A percentile compares a stretch with the other conserved stretches of the same genome.
Evolutionary conservation across 1,284 basidiomycete species (phyloP).

Genomic region (Ceratobasidium sp.): DNA sequence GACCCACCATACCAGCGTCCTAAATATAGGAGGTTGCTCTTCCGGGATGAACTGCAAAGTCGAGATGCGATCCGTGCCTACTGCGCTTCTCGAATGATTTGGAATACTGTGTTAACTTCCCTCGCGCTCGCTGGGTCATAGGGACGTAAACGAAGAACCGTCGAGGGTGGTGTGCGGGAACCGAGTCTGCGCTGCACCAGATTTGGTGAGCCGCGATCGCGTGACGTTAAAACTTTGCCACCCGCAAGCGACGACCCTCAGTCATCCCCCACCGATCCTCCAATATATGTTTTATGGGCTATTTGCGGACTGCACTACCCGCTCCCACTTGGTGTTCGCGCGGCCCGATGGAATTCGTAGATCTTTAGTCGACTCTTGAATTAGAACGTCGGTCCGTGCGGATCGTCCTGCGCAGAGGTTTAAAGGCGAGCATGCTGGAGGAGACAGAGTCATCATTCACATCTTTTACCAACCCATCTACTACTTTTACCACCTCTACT

Average conservation of each 20-base stretch:
- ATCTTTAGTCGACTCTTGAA: constrained; percentile 31
- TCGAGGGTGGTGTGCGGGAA: constrained; percentile 21
- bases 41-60: no score
- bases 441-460: background rate
- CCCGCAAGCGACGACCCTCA: no score
- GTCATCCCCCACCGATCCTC: background rate
- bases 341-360: no score
- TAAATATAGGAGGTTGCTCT: no score
- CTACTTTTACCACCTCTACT: constrained; percentile 19
- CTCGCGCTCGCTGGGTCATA: no score
- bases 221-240: background rate
- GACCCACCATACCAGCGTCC: no score
- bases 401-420: constrained; percentile 38
- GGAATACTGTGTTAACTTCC: no score
- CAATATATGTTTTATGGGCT: background rate
- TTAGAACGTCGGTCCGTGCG: background rate
- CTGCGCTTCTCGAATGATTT: no score
- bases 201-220: constrained; percentile 7
- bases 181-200: constrained; percentile 21
- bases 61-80: no score
- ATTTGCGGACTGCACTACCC: constrained; percentile 36
- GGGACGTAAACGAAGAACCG: no score
- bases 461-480: no score
- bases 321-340: no score
- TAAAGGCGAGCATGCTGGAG: constrained; percentile 33